Conservation (phyloP, 495 filamentous ascomycete species). For the Xylaria longipes region DNA sequence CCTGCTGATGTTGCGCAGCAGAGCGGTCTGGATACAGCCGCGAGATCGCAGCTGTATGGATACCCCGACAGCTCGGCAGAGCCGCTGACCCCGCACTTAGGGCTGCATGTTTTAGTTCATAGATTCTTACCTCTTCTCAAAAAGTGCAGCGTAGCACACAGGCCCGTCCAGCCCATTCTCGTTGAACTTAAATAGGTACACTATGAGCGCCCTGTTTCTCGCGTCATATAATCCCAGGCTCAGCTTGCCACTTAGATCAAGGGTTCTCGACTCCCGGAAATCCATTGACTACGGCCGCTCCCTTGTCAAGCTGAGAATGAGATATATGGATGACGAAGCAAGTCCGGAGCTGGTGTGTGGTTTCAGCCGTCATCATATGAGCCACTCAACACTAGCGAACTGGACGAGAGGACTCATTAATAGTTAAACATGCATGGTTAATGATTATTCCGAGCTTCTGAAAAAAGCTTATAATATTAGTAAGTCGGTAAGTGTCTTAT, state of each 20-base stretch:
- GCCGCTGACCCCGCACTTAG: background rate
- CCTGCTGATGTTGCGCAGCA: background rate
- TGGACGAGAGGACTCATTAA: no score
- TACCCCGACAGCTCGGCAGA: background rate
- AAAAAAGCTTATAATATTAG: background rate
- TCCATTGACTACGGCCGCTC: background rate
- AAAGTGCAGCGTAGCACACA: background rate
- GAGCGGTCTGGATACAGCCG: background rate
- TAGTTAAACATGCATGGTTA: background rate
- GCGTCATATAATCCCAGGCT: background rate
- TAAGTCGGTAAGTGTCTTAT: background rate
- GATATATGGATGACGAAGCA: background rate
- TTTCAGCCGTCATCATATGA: background rate
- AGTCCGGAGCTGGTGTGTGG: background rate
- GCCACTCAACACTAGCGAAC: background rate
- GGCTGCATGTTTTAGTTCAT: background rate
- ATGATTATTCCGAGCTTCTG: background rate
- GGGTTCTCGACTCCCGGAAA: background rate
- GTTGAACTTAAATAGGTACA: background rate
- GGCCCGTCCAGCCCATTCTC: background rate
- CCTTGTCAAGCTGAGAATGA: background rate
- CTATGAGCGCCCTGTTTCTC: background rate
- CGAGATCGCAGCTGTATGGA: background rate
- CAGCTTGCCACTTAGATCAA: background rate
- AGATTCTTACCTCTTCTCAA: background rate